Percentiles rank a stretch among this genome's conserved stretches.
Conservation (phyloP, 1,284 basidiomycete genomes). For the Serendipita sp. region DNA sequence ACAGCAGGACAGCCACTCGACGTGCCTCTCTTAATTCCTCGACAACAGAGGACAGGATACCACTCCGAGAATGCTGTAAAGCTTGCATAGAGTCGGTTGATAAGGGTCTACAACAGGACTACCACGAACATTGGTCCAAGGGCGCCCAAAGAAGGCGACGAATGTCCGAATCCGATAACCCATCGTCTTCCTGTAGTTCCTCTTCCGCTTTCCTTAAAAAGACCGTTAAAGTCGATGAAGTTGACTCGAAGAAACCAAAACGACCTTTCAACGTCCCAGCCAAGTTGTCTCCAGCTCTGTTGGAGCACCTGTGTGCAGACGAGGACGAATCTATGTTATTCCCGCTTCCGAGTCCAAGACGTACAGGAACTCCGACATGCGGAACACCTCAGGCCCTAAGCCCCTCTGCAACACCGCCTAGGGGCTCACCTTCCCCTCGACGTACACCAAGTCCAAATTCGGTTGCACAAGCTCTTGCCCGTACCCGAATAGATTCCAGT, state of each 20-base stretch:
- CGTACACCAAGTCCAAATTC: background rate
- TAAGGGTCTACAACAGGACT: background rate
- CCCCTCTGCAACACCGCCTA: background rate
- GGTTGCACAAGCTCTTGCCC: background rate
- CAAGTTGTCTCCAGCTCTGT: background rate
- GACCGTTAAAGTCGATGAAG: background rate
- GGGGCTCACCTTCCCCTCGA: background rate
- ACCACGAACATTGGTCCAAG: conserved; percentile 6
- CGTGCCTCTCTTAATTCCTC: background rate
- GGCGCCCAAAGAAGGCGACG: background rate
- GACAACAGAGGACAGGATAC: background rate
- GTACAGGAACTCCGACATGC: conserved; percentile 23
- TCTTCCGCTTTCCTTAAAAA: background rate
- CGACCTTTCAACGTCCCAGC: background rate
- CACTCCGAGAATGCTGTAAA: conserved; percentile 1
- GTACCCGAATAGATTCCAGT: background rate
- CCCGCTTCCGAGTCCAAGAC: conserved; percentile 38
- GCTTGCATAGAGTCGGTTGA: background rate
- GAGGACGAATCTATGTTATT: conserved; percentile 39
- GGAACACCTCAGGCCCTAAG: background rate
- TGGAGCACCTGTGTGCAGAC: conserved; percentile 3
- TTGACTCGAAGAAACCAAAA: background rate
- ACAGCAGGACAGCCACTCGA: background rate
- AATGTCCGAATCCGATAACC: background rate
- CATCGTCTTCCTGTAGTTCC: background rate